phyloP scores from a whole-genome alignment of 495 filamentous ascomycete genomes.

The Viridothelium virens region DNA sequence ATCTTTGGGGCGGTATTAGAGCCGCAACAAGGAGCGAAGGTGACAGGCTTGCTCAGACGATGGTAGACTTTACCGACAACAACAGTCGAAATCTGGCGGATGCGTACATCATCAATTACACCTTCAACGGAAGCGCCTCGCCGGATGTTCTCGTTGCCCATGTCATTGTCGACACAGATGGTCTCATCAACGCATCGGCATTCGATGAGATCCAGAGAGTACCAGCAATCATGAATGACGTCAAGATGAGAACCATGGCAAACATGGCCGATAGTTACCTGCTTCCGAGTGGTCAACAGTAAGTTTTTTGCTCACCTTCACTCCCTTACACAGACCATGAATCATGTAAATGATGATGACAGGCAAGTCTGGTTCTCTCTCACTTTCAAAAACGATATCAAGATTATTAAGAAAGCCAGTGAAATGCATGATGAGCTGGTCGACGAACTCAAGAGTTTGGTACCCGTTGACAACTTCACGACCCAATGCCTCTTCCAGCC shows the following conservation, averaged over 20 bases:
- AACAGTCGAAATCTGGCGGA: constrained; percentile 17
- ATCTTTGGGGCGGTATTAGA: not conserved
- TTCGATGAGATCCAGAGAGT: constrained; percentile 17
- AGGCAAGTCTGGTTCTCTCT: constrained; percentile 14
- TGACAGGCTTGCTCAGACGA: constrained; percentile 3
- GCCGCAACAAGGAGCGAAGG: constrained; percentile 13
- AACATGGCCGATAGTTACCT: constrained; percentile 14
- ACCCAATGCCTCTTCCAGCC: constrained; percentile 20
- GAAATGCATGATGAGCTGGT: constrained; percentile 18
- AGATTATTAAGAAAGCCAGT: constrained; percentile 16
- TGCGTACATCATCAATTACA: constrained; percentile 18
- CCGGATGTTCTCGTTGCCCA: constrained; percentile 14
- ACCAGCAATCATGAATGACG: constrained; percentile 16
- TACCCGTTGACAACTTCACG: constrained; percentile 12
- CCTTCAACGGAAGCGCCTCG: constrained; percentile 13
- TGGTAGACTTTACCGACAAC: constrained; percentile 15
- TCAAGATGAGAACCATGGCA: constrained; percentile 17
- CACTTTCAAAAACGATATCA: constrained; percentile 19
- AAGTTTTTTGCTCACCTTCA: not conserved
- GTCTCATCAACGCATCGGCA: constrained; percentile 17
- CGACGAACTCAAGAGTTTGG: constrained; percentile 15
- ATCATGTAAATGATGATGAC: not conserved
- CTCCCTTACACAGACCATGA: not conserved
- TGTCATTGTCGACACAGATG: constrained; percentile 18
- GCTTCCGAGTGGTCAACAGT: constrained; percentile 15